Evolutionary conservation across 345 rosid species (phyloP).

Genomic region (Hypericum perforatum): DNA sequence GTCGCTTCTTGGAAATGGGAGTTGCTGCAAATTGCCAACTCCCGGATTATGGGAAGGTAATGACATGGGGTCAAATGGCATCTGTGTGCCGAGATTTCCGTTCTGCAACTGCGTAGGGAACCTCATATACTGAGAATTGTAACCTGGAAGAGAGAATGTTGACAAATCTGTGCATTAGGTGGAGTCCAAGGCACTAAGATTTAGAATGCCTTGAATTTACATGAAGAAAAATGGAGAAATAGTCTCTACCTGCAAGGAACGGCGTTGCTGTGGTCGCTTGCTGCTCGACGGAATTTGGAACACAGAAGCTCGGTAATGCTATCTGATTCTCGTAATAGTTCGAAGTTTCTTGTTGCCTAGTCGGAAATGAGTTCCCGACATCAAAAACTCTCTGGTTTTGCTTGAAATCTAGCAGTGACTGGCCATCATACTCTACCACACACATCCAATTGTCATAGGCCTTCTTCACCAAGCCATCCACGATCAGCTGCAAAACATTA

Average conservation of each 20-base stretch:
- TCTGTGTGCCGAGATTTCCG: slow-evolving; percentile 30
- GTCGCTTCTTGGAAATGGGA: slow-evolving; percentile 28
- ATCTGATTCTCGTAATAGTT: slow-evolving; percentile 31
- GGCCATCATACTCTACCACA: slow-evolving; percentile 24
- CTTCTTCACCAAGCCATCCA: slow-evolving; percentile 19
- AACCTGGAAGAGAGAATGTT: slow-evolving; percentile 24
- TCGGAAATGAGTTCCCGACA: slow-evolving; percentile 10
- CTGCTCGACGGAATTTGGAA: slow-evolving; percentile 43
- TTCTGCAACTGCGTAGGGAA: slow-evolving; percentile 41
- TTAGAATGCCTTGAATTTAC: background rate
- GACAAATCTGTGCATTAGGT: slow-evolving; percentile 2
- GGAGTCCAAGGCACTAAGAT: background rate
- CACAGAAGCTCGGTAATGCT: slow-evolving; percentile 29
- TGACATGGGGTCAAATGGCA: slow-evolving; percentile 38
- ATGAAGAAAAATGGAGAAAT: background rate
- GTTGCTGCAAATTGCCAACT: slow-evolving; percentile 23
- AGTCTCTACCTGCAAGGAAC: slow-evolving; percentile 44
- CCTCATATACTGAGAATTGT: slow-evolving; percentile 33
- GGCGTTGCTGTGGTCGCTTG: slow-evolving; percentile 41
- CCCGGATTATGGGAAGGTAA: slow-evolving; percentile 41
- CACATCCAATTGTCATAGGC: slow-evolving; percentile 25
- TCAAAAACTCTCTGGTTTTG: slow-evolving; percentile 7
- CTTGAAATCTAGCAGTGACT: slow-evolving; percentile 15
- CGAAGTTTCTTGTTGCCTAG: slow-evolving; percentile 12
- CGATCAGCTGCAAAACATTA: slow-evolving; percentile 10